Evolutionary conservation across 1,139 yeast genomes (phyloP), one percentile per base, ranked within the genome.

Genomic region (Kodamaea suecica): DNA sequence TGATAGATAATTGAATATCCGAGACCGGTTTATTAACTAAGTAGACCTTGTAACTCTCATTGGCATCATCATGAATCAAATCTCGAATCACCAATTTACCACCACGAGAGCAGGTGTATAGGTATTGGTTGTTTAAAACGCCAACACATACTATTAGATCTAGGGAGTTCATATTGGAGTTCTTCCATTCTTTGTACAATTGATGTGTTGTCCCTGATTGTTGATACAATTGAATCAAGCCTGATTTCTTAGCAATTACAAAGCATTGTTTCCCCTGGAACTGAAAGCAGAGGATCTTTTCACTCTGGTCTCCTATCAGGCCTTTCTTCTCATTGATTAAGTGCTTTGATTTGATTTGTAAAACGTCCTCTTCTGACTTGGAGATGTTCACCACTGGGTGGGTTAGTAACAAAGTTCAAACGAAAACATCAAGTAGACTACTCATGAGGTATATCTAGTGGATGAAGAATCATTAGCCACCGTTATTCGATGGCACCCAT

Each of bases 71-170:
- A 38, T 66, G 59, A 30, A 64, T 51, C 41, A 71, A 50, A 39
- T 71, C 76, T n/a, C 75, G 59, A 11, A 73, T 50, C 2, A 66
- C 56, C 21, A 73, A 55, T 36, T 59, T 59, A 5, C 80, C 80
- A 7, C 63, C 63, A 9, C 54, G 52, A 3, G 74, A 69, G 43
- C 78, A 73, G 28, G 67, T 63, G 41, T 65, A 67, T 23, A 73
- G 57, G 45, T 56, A 53, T 41, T 34, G 57, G 44, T 42, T 44
- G 43, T 39, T 61, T 57, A 62, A 37, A 10, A 62, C 43, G 1
- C 63, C 67, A 24, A 65, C 41, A n/a, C 60, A 54, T 4, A 59
- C 58, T 14, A 64, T 50, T n/a, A 57, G 51, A 34, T 59, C 66
- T 13, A 40, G 49, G 13, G 42, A 36, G 26, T 46, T 42, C 37